Evolutionary conservation across 164 flowering plant genomes (phyloP).

Genomic region (Santalum album): DNA sequence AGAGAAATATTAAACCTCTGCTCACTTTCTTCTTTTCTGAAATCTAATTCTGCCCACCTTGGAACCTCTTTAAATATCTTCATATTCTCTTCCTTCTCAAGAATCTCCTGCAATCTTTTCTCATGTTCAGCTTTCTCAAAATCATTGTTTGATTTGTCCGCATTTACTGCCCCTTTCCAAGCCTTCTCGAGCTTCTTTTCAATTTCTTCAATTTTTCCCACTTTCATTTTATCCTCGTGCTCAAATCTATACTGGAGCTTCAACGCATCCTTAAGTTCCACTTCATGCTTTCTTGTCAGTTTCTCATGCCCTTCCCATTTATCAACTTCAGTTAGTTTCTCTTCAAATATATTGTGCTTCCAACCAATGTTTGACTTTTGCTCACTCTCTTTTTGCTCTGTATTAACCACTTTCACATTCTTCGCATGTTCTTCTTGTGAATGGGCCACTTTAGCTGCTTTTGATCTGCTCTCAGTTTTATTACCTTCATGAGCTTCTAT

Average conservation of each 20-base stretch:
- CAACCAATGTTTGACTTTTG: slow-evolving; percentile 10
- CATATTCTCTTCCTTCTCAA: slow-evolving; percentile 9
- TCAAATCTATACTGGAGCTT: slow-evolving; percentile 9
- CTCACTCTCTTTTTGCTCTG: slow-evolving; percentile 6
- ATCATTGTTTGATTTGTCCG: slow-evolving; percentile 3
- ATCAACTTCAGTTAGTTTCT: slow-evolving; percentile 10
- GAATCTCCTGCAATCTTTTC: slow-evolving; percentile 9
- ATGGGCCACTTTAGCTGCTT: slow-evolving; percentile 11
- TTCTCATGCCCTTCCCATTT: slow-evolving; percentile 14
- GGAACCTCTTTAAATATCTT: slow-evolving; percentile 8
- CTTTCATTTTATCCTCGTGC: slow-evolving; percentile 11
- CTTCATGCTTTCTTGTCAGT: slow-evolving; percentile 10
- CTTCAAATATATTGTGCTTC: slow-evolving; percentile 11
- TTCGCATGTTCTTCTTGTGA: slow-evolving; percentile 18
- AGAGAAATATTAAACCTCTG: slow-evolving; percentile 11
- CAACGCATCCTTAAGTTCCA: slow-evolving; percentile 7
- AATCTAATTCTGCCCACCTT: slow-evolving; percentile 11
- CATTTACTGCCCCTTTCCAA: neutral
- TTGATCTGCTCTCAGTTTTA: slow-evolving; percentile 4
- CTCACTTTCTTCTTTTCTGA: slow-evolving; percentile 18
- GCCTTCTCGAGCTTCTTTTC: slow-evolving; percentile 8
- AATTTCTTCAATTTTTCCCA: slow-evolving; percentile 2
- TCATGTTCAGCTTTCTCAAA: slow-evolving; percentile 14
- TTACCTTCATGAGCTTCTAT: slow-evolving; percentile 1
- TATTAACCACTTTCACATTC: slow-evolving; percentile 15